Evolutionary conservation across 1,139 yeast genomes (phyloP).

Genomic region (Pichia kudriavzevii): DNA sequence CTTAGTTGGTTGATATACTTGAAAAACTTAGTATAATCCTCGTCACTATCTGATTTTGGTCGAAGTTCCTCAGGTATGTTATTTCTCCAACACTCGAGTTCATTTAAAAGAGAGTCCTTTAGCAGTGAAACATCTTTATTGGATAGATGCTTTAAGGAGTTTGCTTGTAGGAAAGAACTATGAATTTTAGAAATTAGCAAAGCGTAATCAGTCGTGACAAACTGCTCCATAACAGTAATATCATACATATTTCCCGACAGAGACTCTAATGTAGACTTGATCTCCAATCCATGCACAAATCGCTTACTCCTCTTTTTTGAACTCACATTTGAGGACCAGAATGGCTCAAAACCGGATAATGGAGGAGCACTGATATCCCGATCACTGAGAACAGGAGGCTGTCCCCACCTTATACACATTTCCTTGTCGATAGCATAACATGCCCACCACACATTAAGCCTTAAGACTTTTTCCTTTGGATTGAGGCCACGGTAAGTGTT

Average conservation of each 20-base stretch:
- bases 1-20: conserved; percentile 8
- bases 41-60: conserved; percentile 12
- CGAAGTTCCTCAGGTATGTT: conserved; percentile 21
- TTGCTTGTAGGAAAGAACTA: conserved; percentile 22
- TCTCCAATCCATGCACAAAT: conserved; percentile 7
- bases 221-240: conserved; percentile 12
- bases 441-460: conserved; percentile 46
- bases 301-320: conserved; percentile 5
- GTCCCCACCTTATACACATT: conserved; percentile 47
- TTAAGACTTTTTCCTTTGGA: conserved; percentile 33
- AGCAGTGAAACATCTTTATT: conserved; percentile 13
- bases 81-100: conserved; percentile 24
- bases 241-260: background rate
- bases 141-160: conserved; percentile 18
- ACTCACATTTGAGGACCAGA: conserved; percentile 16
- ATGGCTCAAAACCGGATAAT: conserved; percentile 18
- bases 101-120: conserved; percentile 15
- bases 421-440: conserved; percentile 51
- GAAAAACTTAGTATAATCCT: conserved; percentile 11
- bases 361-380: conserved; percentile 38
- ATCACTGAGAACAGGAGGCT: conserved; percentile 49
- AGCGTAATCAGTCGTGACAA: conserved; percentile 19
- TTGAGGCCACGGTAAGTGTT: conserved; percentile 40
- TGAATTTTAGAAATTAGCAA: conserved; percentile 22
- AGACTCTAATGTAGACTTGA: conserved; percentile 9